Base-by-base conservation (phyloP, 2,329 filamentous ascomycete genomes). In the Penicillium sp. region DNA sequence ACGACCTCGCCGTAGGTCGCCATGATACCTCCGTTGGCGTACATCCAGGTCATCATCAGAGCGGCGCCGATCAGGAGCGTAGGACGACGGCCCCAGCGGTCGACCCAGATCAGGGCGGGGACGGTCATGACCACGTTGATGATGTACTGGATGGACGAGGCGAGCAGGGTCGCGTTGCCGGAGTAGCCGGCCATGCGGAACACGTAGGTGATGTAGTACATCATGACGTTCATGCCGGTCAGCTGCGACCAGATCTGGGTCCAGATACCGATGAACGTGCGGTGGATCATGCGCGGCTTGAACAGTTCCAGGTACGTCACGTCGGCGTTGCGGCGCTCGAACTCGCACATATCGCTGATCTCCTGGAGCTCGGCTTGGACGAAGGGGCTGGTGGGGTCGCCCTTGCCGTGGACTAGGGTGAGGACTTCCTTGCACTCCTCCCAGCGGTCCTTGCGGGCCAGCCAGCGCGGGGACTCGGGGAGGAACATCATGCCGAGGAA, bases 71-170 rank as follows among this genome's bases (percentile, higher is more conserved):
- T 69, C n/a, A 91, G 78, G 37, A 91, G 79, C 4, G 88, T 85
- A 1, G 79, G 79, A 43, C 89, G 89, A 63, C 90, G 89, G 49
- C 91, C 91, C 86, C 88, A 91, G 56, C 82, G 81, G 66, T 95
- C 90, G 67, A 93, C 84, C 78, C 81, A 93, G 57, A 93, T 75
- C 24, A 94, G 82, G 1, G 90, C 90, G 0, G 89, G 89, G 3
- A 93, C 73, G 0, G 91, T 94, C 87, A 91, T 90, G 54, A 87
- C 60, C 1, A 94, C 90, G 73, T 93, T 93, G 79, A 94, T 91
- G 66, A 92, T 82, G 71, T 90, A 91, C 69, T 90, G 86, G 62
- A 91, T 90, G 10, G 84, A 86, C 18, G 86, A 89, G 7, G 88
- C 83, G 46, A 90, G 74, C 9, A 91, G 81, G 39, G 86, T 83